These are phyloP conservation scores for Neopestalotiopsis clavispora DNA, from an alignment of 2,329 filamentous ascomycete species.

Conservation along the genomic window DNA sequence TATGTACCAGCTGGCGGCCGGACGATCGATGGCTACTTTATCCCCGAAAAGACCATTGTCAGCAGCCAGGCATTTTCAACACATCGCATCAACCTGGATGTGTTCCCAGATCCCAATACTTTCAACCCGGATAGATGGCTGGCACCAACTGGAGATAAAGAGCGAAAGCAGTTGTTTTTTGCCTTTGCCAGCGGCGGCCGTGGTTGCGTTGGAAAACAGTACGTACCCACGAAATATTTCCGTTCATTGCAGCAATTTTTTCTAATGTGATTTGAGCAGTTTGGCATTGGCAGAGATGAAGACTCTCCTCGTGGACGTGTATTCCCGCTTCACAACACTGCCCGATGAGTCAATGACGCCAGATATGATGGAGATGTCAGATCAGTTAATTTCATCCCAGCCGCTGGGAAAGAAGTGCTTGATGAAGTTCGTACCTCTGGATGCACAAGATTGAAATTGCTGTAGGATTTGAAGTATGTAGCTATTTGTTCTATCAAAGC, in stretches of 20 bases:
- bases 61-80: constrained; percentile 67
- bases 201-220: constrained; percentile 72
- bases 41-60: constrained; percentile 60
- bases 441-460: background rate
- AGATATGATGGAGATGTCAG: constrained; percentile 71
- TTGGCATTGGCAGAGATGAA: constrained; percentile 74
- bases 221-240: constrained; percentile 38
- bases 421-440: constrained; percentile 50
- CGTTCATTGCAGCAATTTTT: background rate
- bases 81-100: constrained; percentile 62
- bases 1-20: constrained; percentile 60
- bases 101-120: constrained; percentile 78
- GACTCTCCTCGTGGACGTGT: constrained; percentile 65
- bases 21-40: constrained; percentile 56
- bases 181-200: constrained; percentile 69
- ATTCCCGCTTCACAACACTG: constrained; percentile 60
- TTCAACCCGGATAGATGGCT: constrained; percentile 89
- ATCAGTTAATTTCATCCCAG: constrained; percentile 70
- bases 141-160: constrained; percentile 72
- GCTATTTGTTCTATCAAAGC: too few species aligned
- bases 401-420: constrained; percentile 65
- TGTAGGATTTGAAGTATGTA: too few species aligned
- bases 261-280: constrained; percentile 33
- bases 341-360: constrained; percentile 59
- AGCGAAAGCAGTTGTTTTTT: constrained; percentile 67